These are phyloP conservation scores for Aegilops speltoides DNA, from an alignment of 176 grass and related monocot species.

Conservation along the genomic window DNA sequence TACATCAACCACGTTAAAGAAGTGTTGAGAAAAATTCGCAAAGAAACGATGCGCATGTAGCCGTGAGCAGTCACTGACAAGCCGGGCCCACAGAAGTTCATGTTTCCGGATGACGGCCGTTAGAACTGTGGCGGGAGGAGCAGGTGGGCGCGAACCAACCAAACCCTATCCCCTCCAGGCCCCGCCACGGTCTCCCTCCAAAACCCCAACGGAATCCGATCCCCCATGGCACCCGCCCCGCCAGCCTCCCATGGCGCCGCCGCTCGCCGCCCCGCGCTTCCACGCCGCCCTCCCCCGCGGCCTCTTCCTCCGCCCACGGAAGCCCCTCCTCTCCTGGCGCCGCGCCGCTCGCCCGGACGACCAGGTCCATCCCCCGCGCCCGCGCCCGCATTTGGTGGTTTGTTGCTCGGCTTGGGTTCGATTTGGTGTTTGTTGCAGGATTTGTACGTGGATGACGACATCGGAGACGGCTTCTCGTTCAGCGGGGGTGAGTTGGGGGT, in stretches of 20 bases:
- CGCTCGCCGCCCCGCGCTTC: slow-evolving; percentile 44
- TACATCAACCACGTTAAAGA: too few species aligned
- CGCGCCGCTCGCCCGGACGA: slow-evolving; percentile 43
- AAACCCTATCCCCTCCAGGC: slow-evolving; percentile 67
- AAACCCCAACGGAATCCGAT: slow-evolving; percentile 39
- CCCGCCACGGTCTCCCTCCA: slow-evolving; percentile 17
- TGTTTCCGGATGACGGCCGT: slow-evolving; percentile 13
- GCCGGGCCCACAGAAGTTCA: background rate
- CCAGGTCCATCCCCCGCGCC: slow-evolving; percentile 32
- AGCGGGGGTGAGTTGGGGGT: slow-evolving; percentile 56
- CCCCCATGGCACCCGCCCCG: slow-evolving; percentile 14
- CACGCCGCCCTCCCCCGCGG: slow-evolving; percentile 16
- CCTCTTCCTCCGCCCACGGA: slow-evolving; percentile 15
- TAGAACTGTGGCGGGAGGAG: slow-evolving; percentile 43
- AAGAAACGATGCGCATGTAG: too few species aligned
- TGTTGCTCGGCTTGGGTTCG: background rate
- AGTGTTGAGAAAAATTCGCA: too few species aligned
- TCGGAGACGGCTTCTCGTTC: slow-evolving; percentile 91
- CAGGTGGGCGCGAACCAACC: slow-evolving; percentile 49
- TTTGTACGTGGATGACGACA: slow-evolving; percentile 68
- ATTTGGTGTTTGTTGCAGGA: slow-evolving; percentile 39
- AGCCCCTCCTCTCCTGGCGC: slow-evolving; percentile 33
- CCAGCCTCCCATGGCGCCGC: slow-evolving; percentile 55
- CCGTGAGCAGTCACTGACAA: too few species aligned
- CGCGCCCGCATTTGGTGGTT: background rate